Evolutionary conservation across 176 grass and related monocot genomes (phyloP), one percentile per base, ranked within the genome.

Genomic region (Raddia distichophylla): DNA sequence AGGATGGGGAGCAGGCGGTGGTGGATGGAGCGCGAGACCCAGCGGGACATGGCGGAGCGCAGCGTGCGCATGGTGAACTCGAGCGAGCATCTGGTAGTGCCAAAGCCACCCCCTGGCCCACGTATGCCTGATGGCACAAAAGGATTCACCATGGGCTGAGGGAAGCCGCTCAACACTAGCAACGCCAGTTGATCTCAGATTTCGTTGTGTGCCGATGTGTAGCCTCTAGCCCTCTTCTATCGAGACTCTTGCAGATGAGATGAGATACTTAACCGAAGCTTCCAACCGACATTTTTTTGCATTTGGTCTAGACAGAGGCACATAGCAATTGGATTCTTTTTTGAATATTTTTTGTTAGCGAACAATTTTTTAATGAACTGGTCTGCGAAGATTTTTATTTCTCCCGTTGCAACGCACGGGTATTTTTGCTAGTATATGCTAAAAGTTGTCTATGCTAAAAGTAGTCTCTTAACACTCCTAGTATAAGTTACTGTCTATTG

Each of bases 71-170:
- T 97, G 43, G 94, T 97, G 85, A 94, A 94, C 92, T 94, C 94
- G n/a, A 97, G 94, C 20, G 95, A 98, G 75, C 92, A 93, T 54
- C 67, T 62, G 32, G 73, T 18, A 17, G 76, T 89, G 42, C 66
- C 71, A 1, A 98, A 95, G 73, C 95, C 87, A 1, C 95, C 95
- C 34, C 95, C 92, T 19, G 95, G 92, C 4, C 95, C 95, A 33
- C 95, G 92, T 63, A 98, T 98, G 95, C 92, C 95, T 2, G 95
- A 98, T 77, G 95, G 95, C 83, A 98, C 95, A 18, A 95, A 56
- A 84, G 95, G 95, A 53, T 98, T 98, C 78, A 81, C 92, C 16
- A 86, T 98, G 86, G 95, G 95, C 66, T 73, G 95, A 17, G 95
- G 95, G 60, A 98, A 95, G 75, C 90, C 68, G 0, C 47, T 90